A percentile compares a stretch with the other conserved stretches of the same genome.
Conservation (phyloP, 2,329 filamentous ascomycete species). For the Apiospora malaysiana region DNA sequence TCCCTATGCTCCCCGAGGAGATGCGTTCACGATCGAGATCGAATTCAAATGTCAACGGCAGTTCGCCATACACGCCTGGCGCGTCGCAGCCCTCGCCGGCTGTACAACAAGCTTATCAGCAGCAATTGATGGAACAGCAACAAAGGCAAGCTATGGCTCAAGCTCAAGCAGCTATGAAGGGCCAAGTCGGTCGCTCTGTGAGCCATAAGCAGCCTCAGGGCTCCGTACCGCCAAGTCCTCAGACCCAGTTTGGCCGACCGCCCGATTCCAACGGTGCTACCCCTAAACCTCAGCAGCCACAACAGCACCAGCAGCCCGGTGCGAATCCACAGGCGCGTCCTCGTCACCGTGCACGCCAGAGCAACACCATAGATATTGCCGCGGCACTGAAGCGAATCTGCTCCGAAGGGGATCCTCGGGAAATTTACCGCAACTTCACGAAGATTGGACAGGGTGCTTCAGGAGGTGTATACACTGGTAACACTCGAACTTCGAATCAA, state of each 20-base stretch:
- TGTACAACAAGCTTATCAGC: conserved; percentile 60
- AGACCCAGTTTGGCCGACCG: conserved; percentile 46
- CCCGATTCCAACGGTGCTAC: conserved; percentile 39
- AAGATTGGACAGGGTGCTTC: conserved; percentile 99
- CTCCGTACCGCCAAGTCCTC: conserved; percentile 58
- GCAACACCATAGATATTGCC: conserved; percentile 81
- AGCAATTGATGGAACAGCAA: conserved; percentile 76
- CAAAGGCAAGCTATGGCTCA: conserved; percentile 84
- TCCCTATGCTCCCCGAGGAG: conserved; percentile 69
- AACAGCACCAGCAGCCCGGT: conserved; percentile 33
- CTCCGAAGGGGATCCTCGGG: conserved; percentile 85
- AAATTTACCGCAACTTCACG: conserved; percentile 83
- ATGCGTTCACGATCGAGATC: conserved; percentile 72
- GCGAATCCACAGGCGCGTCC: conserved; percentile 63
- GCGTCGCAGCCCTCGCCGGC: conserved; percentile 47
- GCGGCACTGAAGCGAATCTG: conserved; percentile 87
- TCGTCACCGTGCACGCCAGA: conserved; percentile 79
- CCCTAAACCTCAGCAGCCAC: conserved; percentile 38
- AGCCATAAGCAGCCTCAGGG: conserved; percentile 71
- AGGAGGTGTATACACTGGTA: conserved; percentile 91
- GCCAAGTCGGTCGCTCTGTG: conserved; percentile 72
- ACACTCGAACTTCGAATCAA: conserved; percentile 81
- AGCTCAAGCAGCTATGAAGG: conserved; percentile 77
- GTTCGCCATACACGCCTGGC: conserved; percentile 57
- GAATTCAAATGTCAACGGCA: conserved; percentile 66